phyloP scores from a whole-genome alignment of 495 filamentous ascomycete species.

The Penicillium waksmanii region DNA sequence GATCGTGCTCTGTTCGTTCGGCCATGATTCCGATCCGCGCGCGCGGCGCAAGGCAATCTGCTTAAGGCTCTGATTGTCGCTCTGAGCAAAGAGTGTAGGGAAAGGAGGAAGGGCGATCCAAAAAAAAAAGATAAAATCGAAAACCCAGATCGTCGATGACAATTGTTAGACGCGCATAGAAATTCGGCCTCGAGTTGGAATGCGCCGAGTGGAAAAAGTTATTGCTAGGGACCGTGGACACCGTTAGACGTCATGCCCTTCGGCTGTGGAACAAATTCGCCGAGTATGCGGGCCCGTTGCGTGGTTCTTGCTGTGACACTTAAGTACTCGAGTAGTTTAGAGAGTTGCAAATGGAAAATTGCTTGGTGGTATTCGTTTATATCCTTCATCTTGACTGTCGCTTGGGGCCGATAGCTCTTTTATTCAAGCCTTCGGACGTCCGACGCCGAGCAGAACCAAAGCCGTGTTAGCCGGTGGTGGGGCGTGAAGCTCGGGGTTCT shows the following conservation, averaged over 20 bases:
- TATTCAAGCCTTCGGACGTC: slow-evolving; percentile 25
- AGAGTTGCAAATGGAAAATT: background rate
- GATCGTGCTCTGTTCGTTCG: slow-evolving; percentile 30
- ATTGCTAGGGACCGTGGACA: background rate
- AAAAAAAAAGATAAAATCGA: background rate
- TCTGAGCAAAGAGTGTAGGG: no score
- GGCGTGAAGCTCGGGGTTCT: background rate
- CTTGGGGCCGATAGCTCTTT: slow-evolving; percentile 1
- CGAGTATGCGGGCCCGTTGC: background rate
- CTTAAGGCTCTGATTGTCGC: no score
- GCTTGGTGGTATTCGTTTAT: background rate
- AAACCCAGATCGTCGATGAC: background rate
- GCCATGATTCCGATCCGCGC: slow-evolving; percentile 15
- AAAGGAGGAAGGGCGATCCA: background rate
- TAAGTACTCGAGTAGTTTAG: no score
- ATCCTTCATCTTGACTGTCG: background rate
- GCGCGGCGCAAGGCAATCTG: no score
- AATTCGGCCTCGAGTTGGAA: background rate
- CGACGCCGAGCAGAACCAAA: slow-evolving; percentile 9
- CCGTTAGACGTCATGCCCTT: slow-evolving; percentile 1
- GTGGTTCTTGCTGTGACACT: no score
- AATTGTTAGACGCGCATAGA: background rate
- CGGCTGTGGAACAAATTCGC: background rate
- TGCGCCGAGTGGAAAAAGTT: slow-evolving; percentile 11
- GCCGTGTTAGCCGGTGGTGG: slow-evolving; percentile 27